phyloP scores from a whole-genome alignment of 305 asterid genomes.

The Solanum chacoense region DNA sequence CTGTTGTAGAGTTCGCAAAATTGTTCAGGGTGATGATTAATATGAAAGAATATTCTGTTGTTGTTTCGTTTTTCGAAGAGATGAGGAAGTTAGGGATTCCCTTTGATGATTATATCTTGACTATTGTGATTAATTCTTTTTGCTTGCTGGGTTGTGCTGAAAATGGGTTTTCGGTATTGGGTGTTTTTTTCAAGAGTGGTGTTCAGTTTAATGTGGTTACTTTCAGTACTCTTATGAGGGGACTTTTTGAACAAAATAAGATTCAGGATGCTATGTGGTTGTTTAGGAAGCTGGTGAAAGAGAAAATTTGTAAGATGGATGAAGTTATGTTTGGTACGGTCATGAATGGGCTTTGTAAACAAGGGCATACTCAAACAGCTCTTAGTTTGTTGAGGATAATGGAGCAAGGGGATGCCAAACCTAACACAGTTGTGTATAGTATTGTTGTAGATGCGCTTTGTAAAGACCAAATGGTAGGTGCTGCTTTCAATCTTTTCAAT shows the following conservation, averaged over 20 bases:
- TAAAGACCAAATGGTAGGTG: conserved; percentile 8
- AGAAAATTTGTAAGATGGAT: background rate
- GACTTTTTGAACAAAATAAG: background rate
- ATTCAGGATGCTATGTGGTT: background rate
- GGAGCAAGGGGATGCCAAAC: conserved; percentile 11
- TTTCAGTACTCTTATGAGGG: background rate
- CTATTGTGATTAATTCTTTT: background rate
- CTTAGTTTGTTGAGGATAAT: conserved; percentile 2
- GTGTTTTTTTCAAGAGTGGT: background rate
- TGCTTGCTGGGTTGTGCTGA: background rate
- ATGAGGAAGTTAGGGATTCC: background rate
- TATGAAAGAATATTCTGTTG: background rate
- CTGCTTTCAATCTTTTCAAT: conserved; percentile 1
- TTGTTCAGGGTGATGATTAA: conserved; percentile 3
- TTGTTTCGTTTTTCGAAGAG: background rate
- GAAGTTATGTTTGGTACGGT: background rate
- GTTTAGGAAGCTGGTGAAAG: background rate
- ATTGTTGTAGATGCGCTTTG: conserved; percentile 8
- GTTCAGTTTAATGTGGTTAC: background rate
- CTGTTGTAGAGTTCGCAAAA: conserved; percentile 14
- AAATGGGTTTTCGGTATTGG: background rate
- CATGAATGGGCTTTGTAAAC: conserved; percentile 1
- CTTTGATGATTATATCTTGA: background rate
- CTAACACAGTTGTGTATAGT: background rate
- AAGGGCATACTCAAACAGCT: conserved; percentile 4